A percentile compares a stretch with the other conserved stretches of the same genome.
Evolutionary conservation across 1,139 yeast genomes (phyloP).

Genomic region (Pichia sp.): DNA sequence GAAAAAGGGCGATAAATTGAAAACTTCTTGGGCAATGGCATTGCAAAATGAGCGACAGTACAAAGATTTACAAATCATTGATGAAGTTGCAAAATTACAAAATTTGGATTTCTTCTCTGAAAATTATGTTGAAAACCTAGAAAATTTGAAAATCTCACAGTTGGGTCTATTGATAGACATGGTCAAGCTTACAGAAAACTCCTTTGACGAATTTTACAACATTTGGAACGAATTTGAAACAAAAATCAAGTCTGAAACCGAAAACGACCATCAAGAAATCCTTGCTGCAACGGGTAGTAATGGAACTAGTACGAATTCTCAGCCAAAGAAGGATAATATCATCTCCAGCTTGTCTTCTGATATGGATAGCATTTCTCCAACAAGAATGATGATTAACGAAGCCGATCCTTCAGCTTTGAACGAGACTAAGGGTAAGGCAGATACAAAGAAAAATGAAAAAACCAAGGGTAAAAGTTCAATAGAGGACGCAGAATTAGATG

Average conservation of each 20-base stretch:
- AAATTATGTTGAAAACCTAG: slow-evolving; percentile 53
- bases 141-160: slow-evolving; percentile 56
- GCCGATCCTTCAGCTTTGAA: neutral
- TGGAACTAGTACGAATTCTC: neutral
- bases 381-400: neutral
- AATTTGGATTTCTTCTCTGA: slow-evolving; percentile 61
- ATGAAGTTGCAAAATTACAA: slow-evolving; percentile 67
- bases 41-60: slow-evolving; percentile 71
- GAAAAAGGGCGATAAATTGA: slow-evolving; percentile 40
- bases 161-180: slow-evolving; percentile 54
- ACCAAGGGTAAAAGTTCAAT: neutral
- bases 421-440: neutral
- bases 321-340: neutral
- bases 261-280: neutral
- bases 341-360: slow-evolving; percentile 3
- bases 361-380: neutral
- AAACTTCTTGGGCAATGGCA: slow-evolving; percentile 48
- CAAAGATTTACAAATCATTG: slow-evolving; percentile 84
- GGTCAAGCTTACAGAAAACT: slow-evolving; percentile 29
- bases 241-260: neutral
- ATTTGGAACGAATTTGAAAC: slow-evolving; percentile 25
- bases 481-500: slow-evolving; percentile 3
- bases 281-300: neutral
- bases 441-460: neutral
- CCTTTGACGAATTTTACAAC: slow-evolving; percentile 28